A percentile compares a stretch with the other conserved stretches of the same genome.
These are phyloP conservation scores for Starmerella tilneyi DNA, from an alignment of 805 yeast species.

Conservation along the genomic window DNA sequence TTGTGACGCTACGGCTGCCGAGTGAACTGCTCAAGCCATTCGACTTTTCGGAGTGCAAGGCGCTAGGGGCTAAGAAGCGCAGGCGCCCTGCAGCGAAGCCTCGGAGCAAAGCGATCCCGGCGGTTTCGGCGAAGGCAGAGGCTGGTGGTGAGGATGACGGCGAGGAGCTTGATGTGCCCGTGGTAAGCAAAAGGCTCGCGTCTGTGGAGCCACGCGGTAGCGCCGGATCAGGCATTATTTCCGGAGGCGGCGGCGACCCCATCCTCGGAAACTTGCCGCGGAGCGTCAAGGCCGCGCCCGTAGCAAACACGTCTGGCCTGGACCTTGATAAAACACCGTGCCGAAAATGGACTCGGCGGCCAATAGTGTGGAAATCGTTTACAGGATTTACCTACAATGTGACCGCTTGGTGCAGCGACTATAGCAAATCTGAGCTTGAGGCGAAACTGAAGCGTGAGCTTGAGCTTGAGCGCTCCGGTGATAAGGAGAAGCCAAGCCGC, in stretches of 20 bases:
- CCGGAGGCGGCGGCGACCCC: slow-evolving; percentile 18
- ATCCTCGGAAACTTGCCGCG: slow-evolving; percentile 22
- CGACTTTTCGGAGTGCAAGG: slow-evolving; percentile 16
- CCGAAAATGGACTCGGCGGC: slow-evolving; percentile 38
- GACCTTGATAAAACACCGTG: slow-evolving; percentile 38
- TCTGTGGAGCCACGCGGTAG: slow-evolving; percentile 5
- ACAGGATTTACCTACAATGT: slow-evolving; percentile 37
- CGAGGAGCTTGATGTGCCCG: neutral
- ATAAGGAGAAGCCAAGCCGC: neutral
- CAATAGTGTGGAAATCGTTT: slow-evolving; percentile 36
- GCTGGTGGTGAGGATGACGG: slow-evolving; percentile 4
- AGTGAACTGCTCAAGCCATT: slow-evolving; percentile 19
- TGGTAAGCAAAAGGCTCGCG: neutral
- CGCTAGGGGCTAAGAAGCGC: slow-evolving; percentile 9
- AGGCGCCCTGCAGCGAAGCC: slow-evolving; percentile 13
- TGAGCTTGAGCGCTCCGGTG: slow-evolving; percentile 5
- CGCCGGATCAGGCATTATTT: slow-evolving; percentile 6
- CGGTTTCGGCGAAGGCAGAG: neutral
- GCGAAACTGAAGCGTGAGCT: slow-evolving; percentile 5
- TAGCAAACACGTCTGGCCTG: slow-evolving; percentile 32
- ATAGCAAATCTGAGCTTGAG: slow-evolving; percentile 13
- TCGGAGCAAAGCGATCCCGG: slow-evolving; percentile 4
- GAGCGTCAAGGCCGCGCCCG: slow-evolving; percentile 23
- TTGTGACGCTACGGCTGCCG: slow-evolving; percentile 22
- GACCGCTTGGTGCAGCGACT: slow-evolving; percentile 35